Evolutionary conservation across 2,329 filamentous ascomycete species (phyloP), one percentile per base, ranked within the genome.

Genomic region (Juglanconis sp.): DNA sequence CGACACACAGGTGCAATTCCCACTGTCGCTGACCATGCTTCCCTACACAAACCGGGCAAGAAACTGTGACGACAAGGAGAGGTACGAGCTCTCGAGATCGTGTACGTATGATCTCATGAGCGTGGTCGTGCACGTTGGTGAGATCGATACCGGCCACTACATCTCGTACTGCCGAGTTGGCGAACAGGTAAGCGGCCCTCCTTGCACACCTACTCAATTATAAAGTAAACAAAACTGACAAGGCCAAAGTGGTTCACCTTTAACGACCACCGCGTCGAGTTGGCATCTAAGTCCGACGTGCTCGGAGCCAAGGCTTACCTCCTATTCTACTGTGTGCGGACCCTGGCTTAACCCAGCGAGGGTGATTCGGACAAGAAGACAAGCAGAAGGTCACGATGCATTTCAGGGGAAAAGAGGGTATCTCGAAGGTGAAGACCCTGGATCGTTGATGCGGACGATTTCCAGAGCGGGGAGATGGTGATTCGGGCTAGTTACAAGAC

Each of bases 91-190:
- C 17, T 81, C 81, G 57, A 78, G 85, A 67, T 87, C 84, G 5
- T 92, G 90, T 69, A 86, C 89, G 5, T 98, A 97, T 72, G 92
- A 96, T 66, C 83, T 98, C 1, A 83, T 93, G 17, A 92, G 90
- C 64, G 93, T 96, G 3, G 89, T 98, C 30, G 93, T 96, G 44
- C 94, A 98, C 70, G 91, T 96, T 62, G 94, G 94, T 55, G 92
- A 94, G 73, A 89, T 97, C 60, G 92, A 97, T 68, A 92, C 91
- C 1, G 94, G 93, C 15, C 92, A 97, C 71, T 97, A 96, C 70
- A 87, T 93, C 59, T 91, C 89, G n/a, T 97, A 96, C 72, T 92
- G 90, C 62, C 81, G 91, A 51, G 89, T 94, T 61, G 90, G 88
- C 4, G 89, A 91, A 58, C 85, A 90, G 79, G 84, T 85, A 72